Evolutionary conservation across 2,329 filamentous ascomycete genomes (phyloP).

Genomic region (Colletotrichum karsti): DNA sequence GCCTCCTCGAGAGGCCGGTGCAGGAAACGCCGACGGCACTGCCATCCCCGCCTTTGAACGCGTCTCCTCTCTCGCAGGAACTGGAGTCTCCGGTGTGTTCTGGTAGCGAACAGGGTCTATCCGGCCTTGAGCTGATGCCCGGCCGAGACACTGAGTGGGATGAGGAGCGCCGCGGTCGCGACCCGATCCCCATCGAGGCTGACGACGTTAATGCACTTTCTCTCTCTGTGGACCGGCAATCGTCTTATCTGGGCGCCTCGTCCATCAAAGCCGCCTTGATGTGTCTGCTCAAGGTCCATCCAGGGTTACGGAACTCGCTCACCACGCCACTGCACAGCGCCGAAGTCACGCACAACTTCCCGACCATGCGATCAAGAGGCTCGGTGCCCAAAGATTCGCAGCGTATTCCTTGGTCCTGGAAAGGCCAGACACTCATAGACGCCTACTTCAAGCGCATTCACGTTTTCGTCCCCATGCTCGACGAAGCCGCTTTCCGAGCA

Average conservation of each 20-base stretch:
- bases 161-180: constrained; percentile 64
- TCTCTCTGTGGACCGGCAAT: constrained; percentile 64
- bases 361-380: constrained; percentile 51
- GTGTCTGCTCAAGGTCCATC: constrained; percentile 71
- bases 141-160: constrained; percentile 72
- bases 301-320: constrained; percentile 53
- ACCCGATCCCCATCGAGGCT: constrained; percentile 68
- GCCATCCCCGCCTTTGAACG: constrained; percentile 62
- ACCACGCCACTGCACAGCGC: constrained; percentile 56
- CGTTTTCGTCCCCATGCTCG: constrained; percentile 76
- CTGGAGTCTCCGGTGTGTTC: constrained; percentile 58
- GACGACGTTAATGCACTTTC: constrained; percentile 69
- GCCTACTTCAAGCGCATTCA: constrained; percentile 81
- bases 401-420: constrained; percentile 66
- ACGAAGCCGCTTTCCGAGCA: constrained; percentile 73
- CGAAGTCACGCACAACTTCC: constrained; percentile 55
- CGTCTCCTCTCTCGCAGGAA: constrained; percentile 56
- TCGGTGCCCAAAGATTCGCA: constrained; percentile 55
- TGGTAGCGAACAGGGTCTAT: constrained; percentile 57
- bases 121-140: constrained; percentile 74
- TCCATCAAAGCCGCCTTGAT: constrained; percentile 79
- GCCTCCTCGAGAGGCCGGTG: constrained; percentile 58
- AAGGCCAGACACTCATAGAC: constrained; percentile 75
- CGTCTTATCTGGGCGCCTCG: constrained; percentile 76
- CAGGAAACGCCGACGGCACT: constrained; percentile 50